These are phyloP conservation scores for Gossypium thurberi DNA, from an alignment of 345 rosid genomes.

Conservation along the genomic window DNA sequence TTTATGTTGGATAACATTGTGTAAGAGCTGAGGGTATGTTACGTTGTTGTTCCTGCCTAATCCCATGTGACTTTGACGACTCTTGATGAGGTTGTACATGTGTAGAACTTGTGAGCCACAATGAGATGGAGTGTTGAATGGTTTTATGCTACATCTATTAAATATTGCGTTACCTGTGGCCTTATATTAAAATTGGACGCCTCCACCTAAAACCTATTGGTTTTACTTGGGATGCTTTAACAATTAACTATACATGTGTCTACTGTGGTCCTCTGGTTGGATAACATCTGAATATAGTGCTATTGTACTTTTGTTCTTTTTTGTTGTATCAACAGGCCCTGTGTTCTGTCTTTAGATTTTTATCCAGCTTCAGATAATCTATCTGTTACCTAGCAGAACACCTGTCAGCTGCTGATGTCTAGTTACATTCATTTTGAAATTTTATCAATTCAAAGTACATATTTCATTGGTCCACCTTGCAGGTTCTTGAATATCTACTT, in stretches of 20 bases:
- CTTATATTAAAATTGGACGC: not conserved
- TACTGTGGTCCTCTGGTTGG: not conserved
- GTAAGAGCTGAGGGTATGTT: not conserved
- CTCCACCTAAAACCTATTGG: not conserved
- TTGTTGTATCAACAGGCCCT: not conserved
- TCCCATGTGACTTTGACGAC: not conserved
- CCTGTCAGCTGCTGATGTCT: not conserved
- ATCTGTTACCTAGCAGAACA: not conserved
- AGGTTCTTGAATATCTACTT: constrained; percentile 85
- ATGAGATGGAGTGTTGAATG: not conserved
- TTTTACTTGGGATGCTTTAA: not conserved
- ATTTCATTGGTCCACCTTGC: constrained; percentile 24
- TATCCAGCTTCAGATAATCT: not conserved
- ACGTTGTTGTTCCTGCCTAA: not conserved
- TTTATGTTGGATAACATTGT: not conserved
- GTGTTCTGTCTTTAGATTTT: not conserved
- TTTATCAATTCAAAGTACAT: not conserved
- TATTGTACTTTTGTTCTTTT: not conserved
- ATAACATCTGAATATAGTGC: not conserved
- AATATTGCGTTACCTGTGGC: not conserved
- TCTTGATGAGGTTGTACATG: not conserved
- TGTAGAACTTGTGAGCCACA: not conserved
- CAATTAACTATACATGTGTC: not conserved
- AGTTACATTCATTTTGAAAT: not conserved
- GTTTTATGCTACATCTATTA: not conserved